Conservation (phyloP, 2,329 filamentous ascomycete species). For the Raffaelea deltoideospora region DNA sequence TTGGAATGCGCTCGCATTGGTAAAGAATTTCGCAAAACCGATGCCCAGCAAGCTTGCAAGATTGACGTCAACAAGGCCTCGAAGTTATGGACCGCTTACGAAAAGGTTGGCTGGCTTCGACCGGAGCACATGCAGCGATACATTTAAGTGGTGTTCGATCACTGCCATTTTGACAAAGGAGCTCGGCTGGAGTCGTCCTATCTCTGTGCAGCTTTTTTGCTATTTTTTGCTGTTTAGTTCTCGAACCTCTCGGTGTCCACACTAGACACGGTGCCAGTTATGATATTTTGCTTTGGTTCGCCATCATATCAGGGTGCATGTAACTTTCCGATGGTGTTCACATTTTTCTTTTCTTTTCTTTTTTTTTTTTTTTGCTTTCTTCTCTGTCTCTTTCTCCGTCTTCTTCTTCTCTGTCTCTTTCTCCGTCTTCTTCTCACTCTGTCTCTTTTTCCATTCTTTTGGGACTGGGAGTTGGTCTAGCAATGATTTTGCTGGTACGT, state of each 20-base stretch:
- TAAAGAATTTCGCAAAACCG: constrained; percentile 88
- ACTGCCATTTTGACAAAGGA: too few species aligned
- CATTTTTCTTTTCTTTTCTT: background rate
- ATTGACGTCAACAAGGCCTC: constrained; percentile 97
- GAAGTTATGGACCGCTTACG: constrained; percentile 79
- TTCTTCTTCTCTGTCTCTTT: background rate
- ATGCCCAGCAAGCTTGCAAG: constrained; percentile 92
- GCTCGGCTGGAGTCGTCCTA: too few species aligned
- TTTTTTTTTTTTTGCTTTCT: background rate
- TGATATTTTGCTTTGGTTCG: background rate
- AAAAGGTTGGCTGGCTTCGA: constrained; percentile 73
- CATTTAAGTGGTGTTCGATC: background rate
- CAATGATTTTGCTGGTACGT: too few species aligned
- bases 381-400: background rate
- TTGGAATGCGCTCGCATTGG: constrained; percentile 50
- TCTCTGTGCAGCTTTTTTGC: background rate
- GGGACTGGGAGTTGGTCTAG: too few species aligned
- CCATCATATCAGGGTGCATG: background rate
- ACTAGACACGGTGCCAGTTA: too few species aligned
- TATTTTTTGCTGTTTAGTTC: too few species aligned
- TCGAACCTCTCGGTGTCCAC: too few species aligned
- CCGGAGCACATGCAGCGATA: constrained; percentile 23
- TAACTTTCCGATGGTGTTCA: background rate
- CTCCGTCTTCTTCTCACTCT: background rate
- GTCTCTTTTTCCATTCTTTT: background rate